Conservation (phyloP, 78 protist genomes). For the Polysphondylium violaceum region DNA sequence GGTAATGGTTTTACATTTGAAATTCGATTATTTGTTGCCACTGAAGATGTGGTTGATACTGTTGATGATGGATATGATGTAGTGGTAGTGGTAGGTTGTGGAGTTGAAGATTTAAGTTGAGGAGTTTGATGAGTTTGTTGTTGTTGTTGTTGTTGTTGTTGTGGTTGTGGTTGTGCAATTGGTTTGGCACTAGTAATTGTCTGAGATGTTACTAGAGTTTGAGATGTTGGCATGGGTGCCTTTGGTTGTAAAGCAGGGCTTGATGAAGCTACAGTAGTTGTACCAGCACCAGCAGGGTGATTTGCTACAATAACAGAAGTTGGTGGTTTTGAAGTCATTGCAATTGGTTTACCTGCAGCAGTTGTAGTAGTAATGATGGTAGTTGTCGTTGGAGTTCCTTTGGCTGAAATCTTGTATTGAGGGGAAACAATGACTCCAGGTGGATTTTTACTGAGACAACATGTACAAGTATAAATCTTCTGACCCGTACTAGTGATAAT, state of each 20-base stretch:
- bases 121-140: too few relatives aligned
- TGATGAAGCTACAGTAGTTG: neutral
- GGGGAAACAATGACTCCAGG: slow-evolving; percentile 22
- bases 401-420: slow-evolving; percentile 16
- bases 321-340: neutral
- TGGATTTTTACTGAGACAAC: slow-evolving; percentile 68
- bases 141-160: too few relatives aligned
- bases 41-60: neutral
- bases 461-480: slow-evolving; percentile 57
- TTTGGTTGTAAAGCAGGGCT: neutral
- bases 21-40: neutral
- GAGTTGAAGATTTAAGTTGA: too few relatives aligned
- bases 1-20: neutral
- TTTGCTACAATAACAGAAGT: neutral
- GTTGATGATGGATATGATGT: neutral
- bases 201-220: neutral
- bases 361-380: neutral
- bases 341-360: neutral
- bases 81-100: neutral
- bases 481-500: slow-evolving; percentile 33
- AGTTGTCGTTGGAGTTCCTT: neutral
- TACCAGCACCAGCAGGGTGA: neutral
- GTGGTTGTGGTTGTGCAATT: too few relatives aligned
- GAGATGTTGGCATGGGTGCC: neutral
- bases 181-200: too few relatives aligned